A percentile compares a stretch with the other conserved stretches of the same genome.
Evolutionary conservation across 768 basidiomycete species (phyloP).

Genomic region (Amanita phalloides): DNA sequence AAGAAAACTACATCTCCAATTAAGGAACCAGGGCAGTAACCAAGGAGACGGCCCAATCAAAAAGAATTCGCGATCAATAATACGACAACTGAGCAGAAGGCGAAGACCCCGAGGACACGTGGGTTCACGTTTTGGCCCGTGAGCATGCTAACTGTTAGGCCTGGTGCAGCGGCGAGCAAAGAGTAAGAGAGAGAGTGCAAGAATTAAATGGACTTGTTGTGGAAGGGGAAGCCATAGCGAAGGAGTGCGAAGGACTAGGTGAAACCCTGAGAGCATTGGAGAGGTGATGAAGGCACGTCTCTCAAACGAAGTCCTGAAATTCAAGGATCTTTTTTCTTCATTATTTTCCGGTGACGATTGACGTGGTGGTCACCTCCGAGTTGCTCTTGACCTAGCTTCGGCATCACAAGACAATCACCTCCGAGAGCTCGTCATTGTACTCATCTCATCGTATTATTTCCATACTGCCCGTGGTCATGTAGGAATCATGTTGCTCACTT

Average conservation of each 20-base stretch:
- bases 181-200: not conserved
- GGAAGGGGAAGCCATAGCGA: slow-evolving; percentile 26
- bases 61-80: not conserved
- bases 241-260: slow-evolving; percentile 38
- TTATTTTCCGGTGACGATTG: not conserved
- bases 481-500: slow-evolving; percentile 49
- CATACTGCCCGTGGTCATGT: slow-evolving; percentile 67
- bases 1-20: no score
- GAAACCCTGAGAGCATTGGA: slow-evolving; percentile 43
- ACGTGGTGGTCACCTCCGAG: slow-evolving; percentile 39
- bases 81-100: not conserved
- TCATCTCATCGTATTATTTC: slow-evolving; percentile 60
- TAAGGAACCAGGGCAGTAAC: not conserved
- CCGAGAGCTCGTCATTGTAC: slow-evolving; percentile 58
- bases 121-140: slow-evolving; percentile 21
- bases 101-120: slow-evolving; percentile 18
- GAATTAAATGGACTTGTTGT: slow-evolving; percentile 21
- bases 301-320: slow-evolving; percentile 42
- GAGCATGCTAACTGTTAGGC: slow-evolving; percentile 22
- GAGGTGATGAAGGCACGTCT: slow-evolving; percentile 44
- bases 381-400: slow-evolving; percentile 47
- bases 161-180: slow-evolving; percentile 8
- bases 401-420: slow-evolving; percentile 60
- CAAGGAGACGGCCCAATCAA: not conserved
- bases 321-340: slow-evolving; percentile 38